phyloP scores from a whole-genome alignment of 345 rosid genomes.

The Eucalyptus rudis region DNA sequence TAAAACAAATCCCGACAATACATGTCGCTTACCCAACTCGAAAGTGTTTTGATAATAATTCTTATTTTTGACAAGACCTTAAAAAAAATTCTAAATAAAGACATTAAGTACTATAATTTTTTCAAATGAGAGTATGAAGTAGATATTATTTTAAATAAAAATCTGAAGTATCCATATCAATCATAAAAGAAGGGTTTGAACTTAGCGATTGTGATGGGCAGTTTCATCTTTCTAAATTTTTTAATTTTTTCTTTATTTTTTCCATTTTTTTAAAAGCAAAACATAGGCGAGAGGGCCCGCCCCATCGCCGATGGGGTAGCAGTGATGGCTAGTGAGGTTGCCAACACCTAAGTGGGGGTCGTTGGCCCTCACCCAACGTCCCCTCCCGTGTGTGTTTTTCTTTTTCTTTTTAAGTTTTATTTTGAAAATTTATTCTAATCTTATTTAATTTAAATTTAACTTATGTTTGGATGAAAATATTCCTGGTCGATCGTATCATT shows the following conservation, averaged over 20 bases:
- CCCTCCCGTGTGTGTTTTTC: too few species aligned
- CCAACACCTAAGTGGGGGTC: accelerated
- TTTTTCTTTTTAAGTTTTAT: too few species aligned
- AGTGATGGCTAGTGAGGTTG: accelerated
- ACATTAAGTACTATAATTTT: too few species aligned
- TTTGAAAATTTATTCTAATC: too few species aligned
- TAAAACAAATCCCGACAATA: not conserved
- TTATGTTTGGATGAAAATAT: too few species aligned
- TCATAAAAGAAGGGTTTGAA: too few species aligned
- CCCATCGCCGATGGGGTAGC: accelerated
- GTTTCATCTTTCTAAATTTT: too few species aligned
- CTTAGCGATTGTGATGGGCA: accelerated
- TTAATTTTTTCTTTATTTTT: too few species aligned
- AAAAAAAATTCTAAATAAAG: accelerated
- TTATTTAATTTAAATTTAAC: too few species aligned
- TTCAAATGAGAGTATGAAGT: accelerated
- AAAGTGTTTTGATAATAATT: not conserved
- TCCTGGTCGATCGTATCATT: accelerated
- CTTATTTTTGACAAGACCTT: too few species aligned
- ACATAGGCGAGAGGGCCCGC: accelerated
- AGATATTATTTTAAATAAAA: accelerated
- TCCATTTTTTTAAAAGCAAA: too few species aligned
- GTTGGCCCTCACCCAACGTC: accelerated
- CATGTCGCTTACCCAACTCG: not conserved
- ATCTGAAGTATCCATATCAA: accelerated